Evolutionary conservation across 208 protist species (phyloP), one percentile per base, ranked within the genome.

Genomic region (Leishmania turanica): DNA sequence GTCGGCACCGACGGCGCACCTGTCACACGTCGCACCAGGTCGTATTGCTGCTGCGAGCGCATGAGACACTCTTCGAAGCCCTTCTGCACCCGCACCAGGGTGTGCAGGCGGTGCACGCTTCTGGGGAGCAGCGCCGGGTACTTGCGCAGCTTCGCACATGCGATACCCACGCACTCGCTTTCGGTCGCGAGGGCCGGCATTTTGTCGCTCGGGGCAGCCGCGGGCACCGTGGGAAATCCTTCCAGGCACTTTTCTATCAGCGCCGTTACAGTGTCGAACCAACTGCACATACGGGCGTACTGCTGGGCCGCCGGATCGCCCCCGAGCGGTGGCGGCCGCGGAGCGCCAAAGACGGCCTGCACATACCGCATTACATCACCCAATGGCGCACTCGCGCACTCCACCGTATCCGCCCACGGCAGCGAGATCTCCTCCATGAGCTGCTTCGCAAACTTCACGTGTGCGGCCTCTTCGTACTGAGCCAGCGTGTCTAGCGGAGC

Each of bases 21-120:
- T 37, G 78, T 92, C 7, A 93, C 87, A 64, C 75, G 49, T 34
- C 84, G 84, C 66, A 92, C 87, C 17, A 71, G 74, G 53, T 81
- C 76, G 71, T 91, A 91, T 68, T 82, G 79, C 54, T 64, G 77
- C 21, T 79, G 80, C 27, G 74, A 40, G 11, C 65, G 65, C 27
- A 53, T 7, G 24, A 83, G 11, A 56, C 68, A 84, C 62, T 75
- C 78, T 21, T 54, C 40, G 60, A 56, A 68, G 62, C 34, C 37
- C 66, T 77, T 58, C 42, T 31, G 76, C 78, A 87, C 19, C 40
- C 75, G 65, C 49, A 78, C 77, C 40, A 84, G 15, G n/a, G 74
- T 81, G 76, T 81, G 60, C 37, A 86, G 78, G 40, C 86, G 82
- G 27, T 87, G 84, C 64, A 83, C 77, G 34, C 64, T 49, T 27